phyloP scores from a whole-genome alignment of 345 rosid genomes.

The Aurinia saxatilis region DNA sequence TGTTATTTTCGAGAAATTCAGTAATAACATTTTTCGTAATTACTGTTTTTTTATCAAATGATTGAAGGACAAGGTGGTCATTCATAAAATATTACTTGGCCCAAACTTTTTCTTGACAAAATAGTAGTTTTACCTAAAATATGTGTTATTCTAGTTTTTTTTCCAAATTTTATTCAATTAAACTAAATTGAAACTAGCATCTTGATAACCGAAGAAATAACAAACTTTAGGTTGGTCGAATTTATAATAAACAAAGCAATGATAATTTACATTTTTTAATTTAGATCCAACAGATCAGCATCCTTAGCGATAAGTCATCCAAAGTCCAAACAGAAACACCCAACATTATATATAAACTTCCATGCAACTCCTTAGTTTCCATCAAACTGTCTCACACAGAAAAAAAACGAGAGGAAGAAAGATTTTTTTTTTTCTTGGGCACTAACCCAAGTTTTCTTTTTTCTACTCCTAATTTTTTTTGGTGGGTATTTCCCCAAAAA shows the following conservation, averaged over 20 bases:
- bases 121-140: too few species aligned
- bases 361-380: conserved; percentile 15
- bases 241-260: not conserved
- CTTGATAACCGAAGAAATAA: conserved; percentile 14
- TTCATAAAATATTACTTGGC: too few species aligned
- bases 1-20: too few species aligned
- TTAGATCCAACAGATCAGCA: conserved; percentile 21
- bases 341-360: conserved; percentile 15
- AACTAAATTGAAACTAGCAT: not conserved
- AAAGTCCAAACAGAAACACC: not conserved
- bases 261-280: not conserved
- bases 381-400: conserved; percentile 10
- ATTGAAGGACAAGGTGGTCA: too few species aligned
- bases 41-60: too few species aligned
- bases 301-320: conserved; percentile 13
- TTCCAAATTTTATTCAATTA: too few species aligned
- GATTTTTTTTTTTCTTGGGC: conserved; percentile 28
- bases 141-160: too few species aligned
- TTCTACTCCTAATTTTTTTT: conserved; percentile 9
- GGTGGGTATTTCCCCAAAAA: conserved; percentile 10
- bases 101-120: too few species aligned
- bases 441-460: conserved; percentile 29
- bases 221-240: conserved; percentile 14
- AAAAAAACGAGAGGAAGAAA: conserved; percentile 15
- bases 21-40: too few species aligned